Conservation (phyloP, 148 eudicot genomes). For the Rhododendron vialii region DNA sequence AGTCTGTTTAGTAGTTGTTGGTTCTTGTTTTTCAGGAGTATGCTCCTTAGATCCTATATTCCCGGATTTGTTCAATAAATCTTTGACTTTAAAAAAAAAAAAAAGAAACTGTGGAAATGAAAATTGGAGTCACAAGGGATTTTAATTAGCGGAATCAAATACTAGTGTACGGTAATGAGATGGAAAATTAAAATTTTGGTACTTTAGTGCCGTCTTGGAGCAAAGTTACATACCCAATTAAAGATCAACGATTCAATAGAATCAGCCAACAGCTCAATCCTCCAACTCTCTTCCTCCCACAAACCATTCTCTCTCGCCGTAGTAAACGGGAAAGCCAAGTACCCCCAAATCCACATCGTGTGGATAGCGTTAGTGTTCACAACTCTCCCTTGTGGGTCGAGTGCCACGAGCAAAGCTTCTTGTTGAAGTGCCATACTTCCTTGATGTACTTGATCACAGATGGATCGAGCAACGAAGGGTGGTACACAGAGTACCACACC, state of each 20-base stretch:
- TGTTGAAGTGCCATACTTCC: slow-evolving; percentile 65
- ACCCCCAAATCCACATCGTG: slow-evolving; percentile 89
- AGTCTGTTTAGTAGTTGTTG: no score
- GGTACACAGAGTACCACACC: slow-evolving; percentile 74
- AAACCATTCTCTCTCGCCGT: slow-evolving; percentile 47
- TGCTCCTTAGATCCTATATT: no score
- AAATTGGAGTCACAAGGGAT: no score
- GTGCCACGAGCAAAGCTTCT: slow-evolving; percentile 63
- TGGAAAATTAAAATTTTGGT: no score
- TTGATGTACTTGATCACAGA: slow-evolving; percentile 68
- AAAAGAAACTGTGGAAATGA: no score
- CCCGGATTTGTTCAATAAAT: no score
- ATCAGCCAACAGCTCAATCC: slow-evolving; percentile 65
- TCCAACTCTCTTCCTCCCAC: slow-evolving; percentile 80
- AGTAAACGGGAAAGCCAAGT: slow-evolving; percentile 68
- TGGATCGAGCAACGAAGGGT: slow-evolving; percentile 67
- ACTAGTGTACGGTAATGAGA: background rate
- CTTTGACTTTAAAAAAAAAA: no score
- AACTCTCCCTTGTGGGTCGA: slow-evolving; percentile 80
- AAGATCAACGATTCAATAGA: slow-evolving; percentile 41
- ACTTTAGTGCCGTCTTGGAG: background rate
- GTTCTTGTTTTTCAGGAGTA: no score
- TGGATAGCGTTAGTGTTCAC: slow-evolving; percentile 61
- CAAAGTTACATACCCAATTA: slow-evolving; percentile 41
- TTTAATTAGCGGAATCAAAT: no score